Evolutionary conservation across 345 rosid genomes (phyloP).

Genomic region (Barbarea vulgaris): DNA sequence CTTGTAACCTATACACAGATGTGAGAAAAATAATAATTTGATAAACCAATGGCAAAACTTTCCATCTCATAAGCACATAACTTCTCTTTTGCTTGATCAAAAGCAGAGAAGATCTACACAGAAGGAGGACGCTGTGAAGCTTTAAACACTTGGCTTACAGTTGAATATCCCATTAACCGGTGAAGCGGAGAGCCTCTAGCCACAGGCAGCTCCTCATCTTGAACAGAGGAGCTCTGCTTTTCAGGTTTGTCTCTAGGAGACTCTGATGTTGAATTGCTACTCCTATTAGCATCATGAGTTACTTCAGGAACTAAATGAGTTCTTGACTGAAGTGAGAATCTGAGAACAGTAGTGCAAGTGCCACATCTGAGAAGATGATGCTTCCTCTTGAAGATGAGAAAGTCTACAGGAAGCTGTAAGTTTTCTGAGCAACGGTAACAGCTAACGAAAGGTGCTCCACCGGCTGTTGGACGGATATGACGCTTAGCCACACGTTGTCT

Average conservation of each 20-base stretch:
- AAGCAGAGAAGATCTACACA: constrained; percentile 32
- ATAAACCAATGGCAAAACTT: constrained; percentile 35
- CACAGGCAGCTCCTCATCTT: constrained; percentile 43
- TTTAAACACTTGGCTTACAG: constrained; percentile 59
- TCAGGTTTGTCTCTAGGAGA: constrained; percentile 42
- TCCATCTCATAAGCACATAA: neutral
- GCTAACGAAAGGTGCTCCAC: constrained; percentile 78
- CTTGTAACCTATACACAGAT: constrained; percentile 34
- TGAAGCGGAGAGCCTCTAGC: constrained; percentile 71
- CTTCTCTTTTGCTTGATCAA: constrained; percentile 25
- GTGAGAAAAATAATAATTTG: constrained; percentile 33
- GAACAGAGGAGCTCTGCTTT: constrained; percentile 45
- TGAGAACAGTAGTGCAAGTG: constrained; percentile 61
- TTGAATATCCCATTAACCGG: constrained; percentile 82
- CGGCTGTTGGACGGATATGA: constrained; percentile 71
- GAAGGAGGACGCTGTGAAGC: constrained; percentile 38
- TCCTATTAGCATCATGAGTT: constrained; percentile 35
- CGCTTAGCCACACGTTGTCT: constrained; percentile 55
- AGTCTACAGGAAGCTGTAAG: constrained; percentile 80
- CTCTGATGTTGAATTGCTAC: constrained; percentile 36
- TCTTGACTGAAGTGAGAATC: constrained; percentile 61
- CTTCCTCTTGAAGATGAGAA: constrained; percentile 62
- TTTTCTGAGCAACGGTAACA: constrained; percentile 60
- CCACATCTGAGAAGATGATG: constrained; percentile 77
- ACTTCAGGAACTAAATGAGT: constrained; percentile 53